A percentile compares a stretch with the other conserved stretches of the same genome.
Conservation (phyloP, 192 early-diverging fungal genomes). For the Umbelopsis isabellina region DNA sequence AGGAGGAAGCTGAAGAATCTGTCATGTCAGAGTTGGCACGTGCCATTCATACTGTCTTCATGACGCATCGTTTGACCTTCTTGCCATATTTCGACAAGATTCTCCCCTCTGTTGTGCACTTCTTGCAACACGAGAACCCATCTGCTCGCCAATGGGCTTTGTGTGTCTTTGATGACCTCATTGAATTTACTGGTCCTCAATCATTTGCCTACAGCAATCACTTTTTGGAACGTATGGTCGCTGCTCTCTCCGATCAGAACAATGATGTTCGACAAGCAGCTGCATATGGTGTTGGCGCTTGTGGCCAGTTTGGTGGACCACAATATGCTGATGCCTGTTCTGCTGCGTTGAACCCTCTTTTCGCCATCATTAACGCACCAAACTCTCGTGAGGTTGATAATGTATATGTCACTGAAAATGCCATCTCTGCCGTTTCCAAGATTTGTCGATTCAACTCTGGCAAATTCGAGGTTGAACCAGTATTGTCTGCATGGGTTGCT, state of each 20-base stretch:
- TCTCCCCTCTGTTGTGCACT: slow-evolving; percentile 70
- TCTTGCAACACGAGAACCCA: slow-evolving; percentile 65
- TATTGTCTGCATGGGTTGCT: slow-evolving; percentile 76
- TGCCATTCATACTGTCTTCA: slow-evolving; percentile 81
- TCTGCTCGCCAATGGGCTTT: slow-evolving; percentile 90
- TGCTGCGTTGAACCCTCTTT: slow-evolving; percentile 74
- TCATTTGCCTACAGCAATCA: slow-evolving; percentile 66
- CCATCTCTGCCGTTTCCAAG: slow-evolving; percentile 90
- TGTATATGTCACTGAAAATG: slow-evolving; percentile 91
- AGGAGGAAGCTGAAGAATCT: slow-evolving; percentile 80
- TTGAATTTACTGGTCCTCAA: slow-evolving; percentile 85
- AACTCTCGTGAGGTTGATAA: slow-evolving; percentile 74
- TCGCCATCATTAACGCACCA: slow-evolving; percentile 67
- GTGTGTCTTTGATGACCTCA: slow-evolving; percentile 90
- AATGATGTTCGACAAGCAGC: slow-evolving; percentile 91
- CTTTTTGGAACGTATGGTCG: slow-evolving; percentile 69
- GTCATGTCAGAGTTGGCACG: slow-evolving; percentile 84
- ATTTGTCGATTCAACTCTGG: slow-evolving; percentile 70
- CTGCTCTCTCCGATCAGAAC: slow-evolving; percentile 53
- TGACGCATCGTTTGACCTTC: slow-evolving; percentile 71
- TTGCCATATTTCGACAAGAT: slow-evolving; percentile 83
- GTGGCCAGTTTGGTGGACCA: slow-evolving; percentile 86
- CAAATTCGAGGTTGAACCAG: slow-evolving; percentile 63
- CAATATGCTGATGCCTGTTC: slow-evolving; percentile 75
- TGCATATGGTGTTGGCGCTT: slow-evolving; percentile 92